A percentile compares a stretch with the other conserved stretches of the same genome.
Evolutionary conservation across 2,329 filamentous ascomycete species (phyloP).

Genomic region (Karstenula rhodostoma): DNA sequence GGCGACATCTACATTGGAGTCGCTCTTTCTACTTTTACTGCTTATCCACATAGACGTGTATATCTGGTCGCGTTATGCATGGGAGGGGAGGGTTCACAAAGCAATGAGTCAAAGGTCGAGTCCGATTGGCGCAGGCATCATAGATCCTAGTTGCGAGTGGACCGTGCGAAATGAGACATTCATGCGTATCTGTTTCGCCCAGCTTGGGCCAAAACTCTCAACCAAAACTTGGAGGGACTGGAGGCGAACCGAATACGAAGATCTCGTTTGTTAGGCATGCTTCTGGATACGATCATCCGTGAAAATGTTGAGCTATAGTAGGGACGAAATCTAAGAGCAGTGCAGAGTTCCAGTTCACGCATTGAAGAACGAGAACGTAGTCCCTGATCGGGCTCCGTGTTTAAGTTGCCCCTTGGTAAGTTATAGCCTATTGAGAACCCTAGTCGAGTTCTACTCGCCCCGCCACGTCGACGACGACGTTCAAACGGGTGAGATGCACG

Average conservation of each 20-base stretch:
- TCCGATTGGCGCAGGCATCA: background rate
- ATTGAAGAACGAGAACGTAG: background rate
- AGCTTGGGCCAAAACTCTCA: conserved; percentile 3
- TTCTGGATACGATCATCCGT: background rate
- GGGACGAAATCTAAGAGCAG: background rate
- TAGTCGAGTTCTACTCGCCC: background rate
- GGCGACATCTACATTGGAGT: background rate
- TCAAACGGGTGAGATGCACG: background rate
- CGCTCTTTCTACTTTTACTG: background rate
- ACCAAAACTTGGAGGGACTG: background rate
- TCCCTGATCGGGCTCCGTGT: background rate
- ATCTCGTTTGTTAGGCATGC: background rate
- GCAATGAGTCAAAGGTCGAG: background rate
- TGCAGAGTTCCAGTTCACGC: background rate
- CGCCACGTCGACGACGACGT: background rate
- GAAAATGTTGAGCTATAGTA: background rate
- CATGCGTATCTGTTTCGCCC: conserved; percentile 7
- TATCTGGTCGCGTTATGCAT: background rate
- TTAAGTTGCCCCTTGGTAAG: background rate
- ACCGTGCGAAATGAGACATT: conserved; percentile 19
- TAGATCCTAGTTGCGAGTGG: background rate
- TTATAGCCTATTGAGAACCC: background rate
- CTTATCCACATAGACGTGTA: background rate
- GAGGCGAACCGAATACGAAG: background rate
- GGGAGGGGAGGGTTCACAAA: background rate